These are phyloP conservation scores for Brassica hybrid DNA, from an alignment of 441 rosid genomes.

Conservation along the genomic window DNA sequence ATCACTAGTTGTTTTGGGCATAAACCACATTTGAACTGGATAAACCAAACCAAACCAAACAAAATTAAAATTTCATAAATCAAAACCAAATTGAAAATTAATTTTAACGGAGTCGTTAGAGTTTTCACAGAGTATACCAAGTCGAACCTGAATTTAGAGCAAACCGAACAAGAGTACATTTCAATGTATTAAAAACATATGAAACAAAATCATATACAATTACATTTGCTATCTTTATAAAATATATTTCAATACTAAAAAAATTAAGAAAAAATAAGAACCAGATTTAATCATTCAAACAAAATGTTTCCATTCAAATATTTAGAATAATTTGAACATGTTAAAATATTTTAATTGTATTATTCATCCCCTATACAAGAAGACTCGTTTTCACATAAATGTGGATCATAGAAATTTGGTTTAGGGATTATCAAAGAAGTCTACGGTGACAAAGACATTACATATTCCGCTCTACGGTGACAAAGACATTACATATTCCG, in stretches of 20 bases:
- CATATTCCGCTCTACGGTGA: slow-evolving; percentile 10
- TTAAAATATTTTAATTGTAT: not conserved
- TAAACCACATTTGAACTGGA: not conserved
- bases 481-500: slow-evolving; percentile 16
- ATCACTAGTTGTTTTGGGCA: not conserved
- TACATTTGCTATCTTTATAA: not conserved
- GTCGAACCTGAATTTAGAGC: not conserved
- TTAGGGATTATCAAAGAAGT: slow-evolving; percentile 5
- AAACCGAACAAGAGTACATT: not conserved
- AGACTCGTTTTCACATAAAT: not conserved
- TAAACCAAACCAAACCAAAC: not conserved
- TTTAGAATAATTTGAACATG: not conserved
- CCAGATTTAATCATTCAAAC: not conserved
- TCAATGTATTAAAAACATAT: not conserved
- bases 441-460: slow-evolving; percentile 5
- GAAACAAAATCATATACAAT: not conserved
- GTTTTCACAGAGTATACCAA: not conserved
- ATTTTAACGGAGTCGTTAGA: not conserved
- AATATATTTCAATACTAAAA: not conserved
- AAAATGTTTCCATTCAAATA: not conserved
- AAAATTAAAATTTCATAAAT: not conserved
- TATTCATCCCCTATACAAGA: not conserved
- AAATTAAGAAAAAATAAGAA: not conserved
- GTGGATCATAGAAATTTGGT: not conserved
- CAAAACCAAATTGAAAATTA: not conserved